phyloP scores from a whole-genome alignment of 2,329 filamentous ascomycete species.

The Colletotrichum liaoningense region DNA sequence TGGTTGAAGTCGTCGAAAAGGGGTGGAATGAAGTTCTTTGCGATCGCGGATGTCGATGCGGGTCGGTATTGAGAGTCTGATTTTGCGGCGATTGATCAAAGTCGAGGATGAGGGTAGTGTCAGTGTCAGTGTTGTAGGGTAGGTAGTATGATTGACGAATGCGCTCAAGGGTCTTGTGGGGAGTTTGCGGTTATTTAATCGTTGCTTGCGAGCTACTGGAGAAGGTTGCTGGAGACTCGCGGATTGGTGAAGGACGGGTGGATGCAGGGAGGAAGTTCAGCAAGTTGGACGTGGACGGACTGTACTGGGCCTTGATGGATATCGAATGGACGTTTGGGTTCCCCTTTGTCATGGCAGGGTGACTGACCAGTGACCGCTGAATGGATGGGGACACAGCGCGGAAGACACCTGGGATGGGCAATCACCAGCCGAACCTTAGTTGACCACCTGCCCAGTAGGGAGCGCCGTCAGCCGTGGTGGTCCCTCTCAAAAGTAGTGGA shows the following conservation, averaged over 20 bases:
- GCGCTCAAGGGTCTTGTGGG: constrained; percentile 6
- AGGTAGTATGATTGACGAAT: background rate
- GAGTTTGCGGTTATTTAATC: constrained; percentile 30
- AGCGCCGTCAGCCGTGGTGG: background rate
- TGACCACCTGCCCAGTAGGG: constrained; percentile 19
- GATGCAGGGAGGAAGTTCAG: constrained; percentile 27
- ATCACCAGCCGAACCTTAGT: background rate
- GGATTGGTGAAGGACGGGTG: constrained; percentile 2
- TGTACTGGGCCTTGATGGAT: background rate
- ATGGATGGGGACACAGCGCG: background rate
- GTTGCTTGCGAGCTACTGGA: constrained; percentile 17
- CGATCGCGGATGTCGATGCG: background rate
- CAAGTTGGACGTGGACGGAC: background rate
- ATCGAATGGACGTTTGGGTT: constrained; percentile 10
- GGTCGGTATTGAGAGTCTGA: background rate
- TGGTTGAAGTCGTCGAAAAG: background rate
- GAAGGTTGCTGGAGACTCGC: constrained; percentile 21
- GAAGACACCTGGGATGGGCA: background rate
- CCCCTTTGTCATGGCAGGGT: background rate
- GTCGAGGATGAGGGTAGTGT: constrained; percentile 7
- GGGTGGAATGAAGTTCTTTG: background rate
- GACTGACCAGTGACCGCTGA: background rate
- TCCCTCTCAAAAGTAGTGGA: background rate
- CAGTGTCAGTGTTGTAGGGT: constrained; percentile 8
- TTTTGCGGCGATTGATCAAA: constrained; percentile 12